Percentiles rank a stretch among this genome's conserved stretches.
These are phyloP conservation scores for Crithidia bombi DNA, from an alignment of 208 protist species.

Conservation along the genomic window DNA sequence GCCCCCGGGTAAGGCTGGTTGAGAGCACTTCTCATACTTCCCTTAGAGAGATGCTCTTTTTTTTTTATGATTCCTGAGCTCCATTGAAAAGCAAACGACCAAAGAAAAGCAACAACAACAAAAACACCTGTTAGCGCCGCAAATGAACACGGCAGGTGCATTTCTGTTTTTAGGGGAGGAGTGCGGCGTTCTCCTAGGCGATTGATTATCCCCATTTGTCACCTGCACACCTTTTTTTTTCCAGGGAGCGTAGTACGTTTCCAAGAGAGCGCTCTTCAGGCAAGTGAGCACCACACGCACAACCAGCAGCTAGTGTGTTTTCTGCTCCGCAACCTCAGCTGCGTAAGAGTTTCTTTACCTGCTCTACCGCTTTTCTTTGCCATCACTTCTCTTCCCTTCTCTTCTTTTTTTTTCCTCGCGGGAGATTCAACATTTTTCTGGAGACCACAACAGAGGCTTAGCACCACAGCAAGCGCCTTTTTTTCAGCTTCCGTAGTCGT, in stretches of 20 bases:
- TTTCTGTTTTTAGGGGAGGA: no score
- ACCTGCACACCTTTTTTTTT: no score
- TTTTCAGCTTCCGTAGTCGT: not conserved
- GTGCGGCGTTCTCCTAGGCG: no score
- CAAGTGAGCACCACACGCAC: no score
- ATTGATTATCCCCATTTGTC: no score
- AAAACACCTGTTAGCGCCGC: not conserved
- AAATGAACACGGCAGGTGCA: no score
- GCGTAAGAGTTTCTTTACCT: not conserved
- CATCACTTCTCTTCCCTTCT: not conserved
- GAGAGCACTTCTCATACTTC: slow-evolving; percentile 39
- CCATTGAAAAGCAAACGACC: not conserved
- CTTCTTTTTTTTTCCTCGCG: not conserved
- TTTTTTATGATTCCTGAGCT: slow-evolving; percentile 15
- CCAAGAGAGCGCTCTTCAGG: no score
- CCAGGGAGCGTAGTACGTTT: no score
- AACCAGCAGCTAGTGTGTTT: no score
- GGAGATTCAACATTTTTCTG: no score
- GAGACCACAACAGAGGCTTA: not conserved
- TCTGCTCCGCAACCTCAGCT: not conserved
- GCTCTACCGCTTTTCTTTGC: not conserved
- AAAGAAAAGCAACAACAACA: not conserved
- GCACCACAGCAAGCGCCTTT: not conserved
- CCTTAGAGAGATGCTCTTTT: slow-evolving; percentile 31
- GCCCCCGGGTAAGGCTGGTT: slow-evolving; percentile 89